Base-by-base conservation (phyloP, 2,329 filamentous ascomycete species). In the Diaporthe sp. region DNA sequence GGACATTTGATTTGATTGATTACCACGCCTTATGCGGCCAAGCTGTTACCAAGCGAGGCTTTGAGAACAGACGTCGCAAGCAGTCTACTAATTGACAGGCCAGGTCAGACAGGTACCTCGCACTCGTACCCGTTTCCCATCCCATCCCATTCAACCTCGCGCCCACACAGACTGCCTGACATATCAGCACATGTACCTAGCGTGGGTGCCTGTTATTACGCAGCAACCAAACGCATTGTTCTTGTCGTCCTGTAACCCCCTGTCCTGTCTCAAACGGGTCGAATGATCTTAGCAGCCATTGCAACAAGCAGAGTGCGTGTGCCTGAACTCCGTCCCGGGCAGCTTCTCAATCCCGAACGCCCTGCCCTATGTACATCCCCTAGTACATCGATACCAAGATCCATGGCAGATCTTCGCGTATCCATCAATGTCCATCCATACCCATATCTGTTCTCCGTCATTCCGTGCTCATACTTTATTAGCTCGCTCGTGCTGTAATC, bases 1-100 rank as follows among this genome's bases (percentile, higher is more conserved):
- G 28, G 33, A 38, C n/a, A 60, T 60, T 60, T 55, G 52, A 55
- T 55, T 55, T 60, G 57, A 60, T 40, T 38, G 40, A 66, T 66
- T 66, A 33, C 60, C 60, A 66, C 22, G 25, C 13, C 58, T 17
- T 17, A 67, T 67, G 55, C 57, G 33, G 70, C 70, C 70, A 64
- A 50, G 38, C 47, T 17, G 38, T 52, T 54, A 69, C 61, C 61
- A 67, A 50, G 61, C 28, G 52, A 74, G 74, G 74, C 74, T 75
- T 74, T 55, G 66, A n/a, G 17, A 40, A 17, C 28, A 30, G 13
- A 19, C 22, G 45, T 45, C 33, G 45, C 47, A 70, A 40, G 42
- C 54, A 50, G 54, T 58, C 40, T 17, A 42, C 17, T 19, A 17
- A 2, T 42, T 15, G 19, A 4, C 8, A 47, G 45, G 3, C 45